Conservation (phyloP, 192 early-diverging fungal genomes). For the Globomyces pollinis-pini region DNA sequence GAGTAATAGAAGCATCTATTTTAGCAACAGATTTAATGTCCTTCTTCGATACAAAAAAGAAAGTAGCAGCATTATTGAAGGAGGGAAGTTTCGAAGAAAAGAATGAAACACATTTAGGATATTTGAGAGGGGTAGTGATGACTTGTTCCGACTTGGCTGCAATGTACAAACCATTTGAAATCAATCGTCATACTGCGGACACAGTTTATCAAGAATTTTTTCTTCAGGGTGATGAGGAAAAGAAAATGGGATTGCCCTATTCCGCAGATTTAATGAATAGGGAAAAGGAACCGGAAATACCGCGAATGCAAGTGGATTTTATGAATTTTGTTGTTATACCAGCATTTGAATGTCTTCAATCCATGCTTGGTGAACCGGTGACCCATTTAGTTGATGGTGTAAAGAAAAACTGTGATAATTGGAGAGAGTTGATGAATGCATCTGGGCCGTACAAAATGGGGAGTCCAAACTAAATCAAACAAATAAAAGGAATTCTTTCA, state of each 20-base stretch:
- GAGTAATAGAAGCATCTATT: constrained; percentile 31
- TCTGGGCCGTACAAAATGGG: too few species aligned
- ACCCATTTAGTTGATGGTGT: constrained; percentile 13
- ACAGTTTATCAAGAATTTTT: constrained; percentile 42
- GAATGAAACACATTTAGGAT: constrained; percentile 7
- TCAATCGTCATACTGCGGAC: constrained; percentile 24
- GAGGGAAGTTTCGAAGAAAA: constrained; percentile 7
- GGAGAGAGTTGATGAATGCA: constrained; percentile 19
- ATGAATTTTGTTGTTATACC: constrained; percentile 30
- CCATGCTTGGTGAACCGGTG: background rate
- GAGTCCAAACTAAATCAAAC: too few species aligned
- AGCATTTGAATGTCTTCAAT: constrained; percentile 21
- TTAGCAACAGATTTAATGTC: constrained; percentile 37
- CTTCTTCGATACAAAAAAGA: constrained; percentile 29
- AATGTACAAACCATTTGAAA: constrained; percentile 36
- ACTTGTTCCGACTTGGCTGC: constrained; percentile 33
- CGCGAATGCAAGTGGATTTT: constrained; percentile 35
- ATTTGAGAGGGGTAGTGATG: constrained; percentile 29
- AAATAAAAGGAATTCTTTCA: too few species aligned
- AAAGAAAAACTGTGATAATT: constrained; percentile 18
- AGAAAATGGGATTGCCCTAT: constrained; percentile 31
- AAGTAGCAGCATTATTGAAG: constrained; percentile 16
- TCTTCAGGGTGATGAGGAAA: constrained; percentile 38
- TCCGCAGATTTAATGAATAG: constrained; percentile 34
- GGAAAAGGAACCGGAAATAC: constrained; percentile 29